Percentiles rank a stretch among this genome's conserved stretches.
Evolutionary conservation across 305 asterid species (phyloP).

Genomic region (Ajuga reptans): DNA sequence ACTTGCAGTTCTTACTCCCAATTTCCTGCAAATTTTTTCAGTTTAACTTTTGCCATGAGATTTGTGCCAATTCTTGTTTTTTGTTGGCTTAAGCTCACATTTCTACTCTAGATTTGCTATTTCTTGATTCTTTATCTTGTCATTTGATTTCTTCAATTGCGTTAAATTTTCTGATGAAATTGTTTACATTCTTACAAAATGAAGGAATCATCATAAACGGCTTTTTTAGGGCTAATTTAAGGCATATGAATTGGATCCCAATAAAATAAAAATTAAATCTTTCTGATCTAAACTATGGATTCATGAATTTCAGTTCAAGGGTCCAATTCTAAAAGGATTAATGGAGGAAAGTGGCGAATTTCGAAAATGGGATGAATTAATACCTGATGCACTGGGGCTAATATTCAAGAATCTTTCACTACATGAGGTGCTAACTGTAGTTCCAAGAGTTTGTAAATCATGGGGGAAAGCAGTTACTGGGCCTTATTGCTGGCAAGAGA

Average conservation of each 20-base stretch:
- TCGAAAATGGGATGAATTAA: constrained; percentile 62
- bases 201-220: not conserved
- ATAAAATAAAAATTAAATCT: not conserved
- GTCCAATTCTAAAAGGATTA: not conserved
- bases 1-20: constrained; percentile 12
- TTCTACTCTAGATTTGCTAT: not conserved
- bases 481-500: constrained; percentile 89
- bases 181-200: not conserved
- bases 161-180: not conserved
- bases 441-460: constrained; percentile 79
- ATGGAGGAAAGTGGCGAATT: constrained; percentile 48
- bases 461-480: constrained; percentile 66
- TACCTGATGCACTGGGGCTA: constrained; percentile 77
- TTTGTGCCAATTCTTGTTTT: not conserved
- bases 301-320: not conserved
- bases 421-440: constrained; percentile 58
- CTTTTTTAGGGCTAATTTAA: not conserved
- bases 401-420: constrained; percentile 68
- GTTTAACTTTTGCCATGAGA: not conserved
- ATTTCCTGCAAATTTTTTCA: constrained; percentile 13
- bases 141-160: not conserved
- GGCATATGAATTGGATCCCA: not conserved
- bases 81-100: not conserved
- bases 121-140: not conserved
- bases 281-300: not conserved